Evolutionary conservation across 208 protist genomes (phyloP).

Genomic region (Crithidia expoeki): DNA sequence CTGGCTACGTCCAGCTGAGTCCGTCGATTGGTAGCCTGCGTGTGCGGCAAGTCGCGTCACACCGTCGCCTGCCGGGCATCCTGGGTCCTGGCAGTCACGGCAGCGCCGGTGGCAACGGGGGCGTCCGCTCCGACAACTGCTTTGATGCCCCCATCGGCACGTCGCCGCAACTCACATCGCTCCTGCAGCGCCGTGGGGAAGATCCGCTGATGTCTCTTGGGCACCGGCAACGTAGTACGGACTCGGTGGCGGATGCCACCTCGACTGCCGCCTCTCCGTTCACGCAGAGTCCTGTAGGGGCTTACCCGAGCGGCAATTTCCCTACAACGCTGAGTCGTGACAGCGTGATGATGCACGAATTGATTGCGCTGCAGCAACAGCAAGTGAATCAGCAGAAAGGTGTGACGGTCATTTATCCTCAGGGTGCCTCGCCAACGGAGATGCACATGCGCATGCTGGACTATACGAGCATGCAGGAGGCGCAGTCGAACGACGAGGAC

Average conservation of each 20-base stretch:
- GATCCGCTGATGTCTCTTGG: constrained; percentile 22
- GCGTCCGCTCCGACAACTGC: constrained; percentile 9
- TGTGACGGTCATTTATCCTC: constrained; percentile 56
- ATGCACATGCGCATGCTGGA: constrained; percentile 20
- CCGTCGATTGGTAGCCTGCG: constrained; percentile 32
- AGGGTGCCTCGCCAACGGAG: constrained; percentile 22
- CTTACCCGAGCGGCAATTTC: neutral
- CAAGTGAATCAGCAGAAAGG: constrained; percentile 14
- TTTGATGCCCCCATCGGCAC: constrained; percentile 11
- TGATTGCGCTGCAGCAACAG: constrained; percentile 15
- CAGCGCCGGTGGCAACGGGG: constrained; percentile 1
- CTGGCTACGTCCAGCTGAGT: constrained; percentile 11
- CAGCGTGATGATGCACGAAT: constrained; percentile 24
- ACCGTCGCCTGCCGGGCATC: constrained; percentile 6
- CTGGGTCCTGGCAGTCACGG: neutral
- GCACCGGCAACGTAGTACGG: constrained; percentile 16
- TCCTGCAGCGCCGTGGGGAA: constrained; percentile 18
- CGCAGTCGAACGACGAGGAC: constrained; percentile 21
- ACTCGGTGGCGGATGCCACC: constrained; percentile 20
- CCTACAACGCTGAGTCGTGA: constrained; percentile 18
- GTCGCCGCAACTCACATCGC: neutral
- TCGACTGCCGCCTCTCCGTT: constrained; percentile 22
- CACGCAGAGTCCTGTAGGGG: constrained; percentile 3
- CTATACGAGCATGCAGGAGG: constrained; percentile 19
- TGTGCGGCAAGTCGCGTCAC: constrained; percentile 30